Evolutionary conservation across 2,329 filamentous ascomycete species (phyloP).

Genomic region (Ophiostoma novo-ulmi): DNA sequence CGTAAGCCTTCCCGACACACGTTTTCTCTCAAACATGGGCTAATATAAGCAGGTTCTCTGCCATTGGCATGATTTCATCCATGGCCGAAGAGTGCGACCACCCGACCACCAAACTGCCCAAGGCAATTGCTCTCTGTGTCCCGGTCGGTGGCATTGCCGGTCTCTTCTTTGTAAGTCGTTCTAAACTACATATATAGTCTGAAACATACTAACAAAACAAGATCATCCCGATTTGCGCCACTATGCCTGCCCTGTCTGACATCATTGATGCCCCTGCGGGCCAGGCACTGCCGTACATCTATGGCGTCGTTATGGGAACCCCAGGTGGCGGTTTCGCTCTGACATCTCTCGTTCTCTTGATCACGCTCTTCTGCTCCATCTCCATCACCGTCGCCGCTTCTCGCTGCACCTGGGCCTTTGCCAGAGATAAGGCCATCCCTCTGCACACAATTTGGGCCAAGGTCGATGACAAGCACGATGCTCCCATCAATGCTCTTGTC

Average conservation of each 20-base stretch:
- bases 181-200: not conserved
- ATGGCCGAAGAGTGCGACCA: conserved; percentile 26
- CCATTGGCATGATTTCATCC: conserved; percentile 24
- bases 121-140: conserved; percentile 20
- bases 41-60: conserved; percentile 15
- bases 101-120: conserved; percentile 21
- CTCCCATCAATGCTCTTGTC: conserved; percentile 34
- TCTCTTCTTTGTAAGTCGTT: conserved; percentile 17
- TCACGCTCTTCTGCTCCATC: conserved; percentile 40
- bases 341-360: conserved; percentile 41
- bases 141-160: conserved; percentile 22
- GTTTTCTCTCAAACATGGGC: not conserved
- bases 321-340: conserved; percentile 41
- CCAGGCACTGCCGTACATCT: conserved; percentile 44
- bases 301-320: conserved; percentile 40
- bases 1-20: not conserved
- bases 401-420: conserved; percentile 26
- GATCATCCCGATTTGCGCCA: conserved; percentile 48
- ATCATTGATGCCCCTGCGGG: conserved; percentile 41
- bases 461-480: conserved; percentile 35
- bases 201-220: not conserved
- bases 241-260: conserved; percentile 43
- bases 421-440: conserved; percentile 40
- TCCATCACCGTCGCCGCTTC: conserved; percentile 33
- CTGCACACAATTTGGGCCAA: conserved; percentile 37